phyloP scores from a whole-genome alignment of 2,329 filamentous ascomycete genomes.

The Aspergillus proliferans region DNA sequence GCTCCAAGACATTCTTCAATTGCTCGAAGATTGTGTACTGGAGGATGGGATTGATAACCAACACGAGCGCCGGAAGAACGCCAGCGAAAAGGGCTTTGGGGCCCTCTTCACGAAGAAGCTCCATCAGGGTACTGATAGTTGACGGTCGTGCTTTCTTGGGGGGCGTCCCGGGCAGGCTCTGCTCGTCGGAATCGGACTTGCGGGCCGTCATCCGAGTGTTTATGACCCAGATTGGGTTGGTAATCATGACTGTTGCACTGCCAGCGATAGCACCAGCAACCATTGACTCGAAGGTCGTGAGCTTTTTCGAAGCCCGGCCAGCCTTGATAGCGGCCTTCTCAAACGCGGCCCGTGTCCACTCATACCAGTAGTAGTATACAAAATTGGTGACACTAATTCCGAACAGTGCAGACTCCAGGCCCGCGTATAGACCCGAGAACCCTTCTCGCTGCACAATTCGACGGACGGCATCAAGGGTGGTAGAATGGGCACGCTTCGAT shows the following conservation, averaged over 20 bases:
- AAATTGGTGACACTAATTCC: constrained; percentile 99
- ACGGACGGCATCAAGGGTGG: constrained; percentile 74
- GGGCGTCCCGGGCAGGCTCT: constrained; percentile 34
- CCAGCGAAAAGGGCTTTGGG: constrained; percentile 80
- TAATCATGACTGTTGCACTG: constrained; percentile 87
- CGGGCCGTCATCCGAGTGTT: constrained; percentile 97
- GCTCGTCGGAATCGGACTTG: constrained; percentile 51
- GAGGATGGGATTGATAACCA: constrained; percentile 96
- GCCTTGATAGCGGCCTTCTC: constrained; percentile 65
- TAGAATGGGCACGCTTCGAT: constrained; percentile 82
- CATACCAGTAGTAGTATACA: constrained; percentile 99
- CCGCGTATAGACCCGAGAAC: constrained; percentile 80
- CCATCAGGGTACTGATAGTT: constrained; percentile 73
- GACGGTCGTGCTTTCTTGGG: constrained; percentile 53
- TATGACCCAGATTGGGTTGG: constrained; percentile 98
- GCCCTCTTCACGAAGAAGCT: constrained; percentile 77
- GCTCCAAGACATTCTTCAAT: constrained; percentile 86
- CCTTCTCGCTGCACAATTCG: constrained; percentile 90
- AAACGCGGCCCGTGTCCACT: constrained; percentile 88
- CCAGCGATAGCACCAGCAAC: constrained; percentile 90
- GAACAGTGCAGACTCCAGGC: constrained; percentile 88
- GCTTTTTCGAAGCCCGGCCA: constrained; percentile 68
- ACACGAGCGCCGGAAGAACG: constrained; percentile 82
- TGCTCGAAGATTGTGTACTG: constrained; percentile 99
- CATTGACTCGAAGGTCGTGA: constrained; percentile 91